Evolutionary conservation across 2,329 filamentous ascomycete species (phyloP).

Genomic region (Phyllosticta citribraziliensis): DNA sequence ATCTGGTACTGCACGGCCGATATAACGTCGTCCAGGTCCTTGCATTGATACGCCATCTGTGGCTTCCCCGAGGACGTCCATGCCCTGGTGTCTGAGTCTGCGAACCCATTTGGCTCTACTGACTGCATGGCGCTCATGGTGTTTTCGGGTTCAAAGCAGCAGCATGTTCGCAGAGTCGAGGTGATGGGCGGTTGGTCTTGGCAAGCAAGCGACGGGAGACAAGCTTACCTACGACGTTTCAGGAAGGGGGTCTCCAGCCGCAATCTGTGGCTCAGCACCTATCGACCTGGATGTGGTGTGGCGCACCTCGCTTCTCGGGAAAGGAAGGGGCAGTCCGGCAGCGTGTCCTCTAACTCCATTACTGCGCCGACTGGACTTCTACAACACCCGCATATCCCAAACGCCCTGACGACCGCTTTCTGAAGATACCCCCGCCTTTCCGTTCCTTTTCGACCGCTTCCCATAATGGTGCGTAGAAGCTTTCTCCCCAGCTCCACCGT

Average conservation of each 20-base stretch:
- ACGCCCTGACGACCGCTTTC: neutral
- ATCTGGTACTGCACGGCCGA: neutral
- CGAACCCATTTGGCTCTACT: neutral
- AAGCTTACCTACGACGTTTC: neutral
- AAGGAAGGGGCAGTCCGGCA: neutral
- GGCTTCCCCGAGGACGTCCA: neutral
- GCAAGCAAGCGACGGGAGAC: neutral
- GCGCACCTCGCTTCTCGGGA: neutral
- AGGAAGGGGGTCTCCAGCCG: neutral
- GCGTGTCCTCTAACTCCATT: neutral
- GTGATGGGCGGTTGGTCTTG: neutral
- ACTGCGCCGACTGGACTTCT: neutral
- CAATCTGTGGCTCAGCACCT: neutral
- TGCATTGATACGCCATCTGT: conserved; percentile 3
- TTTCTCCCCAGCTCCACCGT: neutral
- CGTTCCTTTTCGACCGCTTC: neutral
- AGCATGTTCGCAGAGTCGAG: neutral
- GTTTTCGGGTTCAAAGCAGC: neutral
- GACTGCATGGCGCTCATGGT: conserved; percentile 1
- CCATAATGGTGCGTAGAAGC: neutral
- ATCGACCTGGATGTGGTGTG: neutral
- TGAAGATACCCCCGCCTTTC: neutral
- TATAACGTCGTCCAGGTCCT: conserved; percentile 3
- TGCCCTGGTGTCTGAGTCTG: neutral
- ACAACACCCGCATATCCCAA: neutral